Percentiles rank a stretch among this genome's conserved stretches.
Evolutionary conservation across 768 basidiomycete genomes (phyloP).

Genomic region (Russula dissimulans): DNA sequence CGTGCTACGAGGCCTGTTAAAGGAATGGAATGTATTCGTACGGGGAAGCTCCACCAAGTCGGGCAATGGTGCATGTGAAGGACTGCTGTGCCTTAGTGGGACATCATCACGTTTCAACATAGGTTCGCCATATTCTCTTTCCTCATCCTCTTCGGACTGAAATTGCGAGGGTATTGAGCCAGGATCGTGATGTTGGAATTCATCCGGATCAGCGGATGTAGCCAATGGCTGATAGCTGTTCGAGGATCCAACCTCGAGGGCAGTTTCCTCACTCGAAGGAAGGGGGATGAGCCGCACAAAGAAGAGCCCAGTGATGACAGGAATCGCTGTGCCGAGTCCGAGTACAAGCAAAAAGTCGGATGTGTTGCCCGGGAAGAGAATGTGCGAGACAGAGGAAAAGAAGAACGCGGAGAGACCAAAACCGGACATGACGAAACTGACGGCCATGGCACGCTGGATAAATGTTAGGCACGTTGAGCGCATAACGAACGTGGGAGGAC

Average conservation of each 20-base stretch:
- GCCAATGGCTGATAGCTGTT: conserved; percentile 20
- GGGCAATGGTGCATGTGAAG: not conserved
- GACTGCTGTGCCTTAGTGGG: not conserved
- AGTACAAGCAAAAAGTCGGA: conserved; percentile 70
- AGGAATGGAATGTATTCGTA: not conserved
- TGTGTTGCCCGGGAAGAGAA: conserved; percentile 67
- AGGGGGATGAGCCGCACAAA: conserved; percentile 63
- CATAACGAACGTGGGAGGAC: conserved; percentile 21
- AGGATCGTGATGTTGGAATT: conserved; percentile 1
- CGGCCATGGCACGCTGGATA: conserved; percentile 54
- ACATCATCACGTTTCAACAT: not conserved
- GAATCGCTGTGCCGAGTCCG: conserved; percentile 65
- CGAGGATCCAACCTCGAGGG: conserved; percentile 20
- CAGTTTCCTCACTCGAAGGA: conserved; percentile 27
- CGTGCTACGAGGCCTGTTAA: not conserved
- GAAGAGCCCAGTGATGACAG: conserved; percentile 73
- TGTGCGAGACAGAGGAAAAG: conserved; percentile 69
- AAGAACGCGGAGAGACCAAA: conserved; percentile 76
- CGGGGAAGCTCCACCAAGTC: conserved; percentile 7
- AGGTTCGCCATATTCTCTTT: conserved; percentile 1
- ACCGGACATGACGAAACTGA: conserved; percentile 26
- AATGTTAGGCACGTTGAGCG: not conserved
- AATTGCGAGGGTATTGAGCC: conserved; percentile 10
- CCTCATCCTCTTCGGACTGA: not conserved
- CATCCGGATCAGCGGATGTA: conserved; percentile 13